phyloP scores from a whole-genome alignment of 2,329 filamentous ascomycete genomes.

The Colletotrichum gigasporum region DNA sequence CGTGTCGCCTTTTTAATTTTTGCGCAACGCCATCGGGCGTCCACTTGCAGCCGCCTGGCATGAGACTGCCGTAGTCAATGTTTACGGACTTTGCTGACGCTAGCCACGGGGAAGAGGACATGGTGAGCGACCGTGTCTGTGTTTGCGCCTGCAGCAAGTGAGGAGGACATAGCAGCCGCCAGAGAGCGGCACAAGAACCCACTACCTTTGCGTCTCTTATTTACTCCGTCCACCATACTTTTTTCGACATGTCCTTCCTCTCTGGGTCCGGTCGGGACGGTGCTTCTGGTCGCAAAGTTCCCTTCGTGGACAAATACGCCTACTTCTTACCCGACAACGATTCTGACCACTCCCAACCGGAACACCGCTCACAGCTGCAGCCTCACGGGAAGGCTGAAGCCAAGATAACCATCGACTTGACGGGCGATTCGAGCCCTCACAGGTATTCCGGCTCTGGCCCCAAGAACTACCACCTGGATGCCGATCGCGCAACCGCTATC shows the following conservation, averaged over 20 bases:
- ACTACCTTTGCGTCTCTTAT: constrained; percentile 3
- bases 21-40: background rate
- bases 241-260: constrained; percentile 23
- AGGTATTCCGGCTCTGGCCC: background rate
- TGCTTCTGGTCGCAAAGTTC: constrained; percentile 18
- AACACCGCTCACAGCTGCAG: background rate
- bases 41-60: constrained; percentile 20
- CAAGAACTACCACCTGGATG: constrained; percentile 5
- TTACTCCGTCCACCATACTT: background rate
- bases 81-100: constrained; percentile 25
- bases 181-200: background rate
- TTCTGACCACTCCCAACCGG: background rate
- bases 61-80: constrained; percentile 29
- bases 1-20: background rate
- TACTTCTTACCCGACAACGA: constrained; percentile 7
- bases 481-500: constrained; percentile 14
- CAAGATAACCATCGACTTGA: constrained; percentile 15
- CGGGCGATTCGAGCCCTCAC: constrained; percentile 17
- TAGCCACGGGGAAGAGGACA: constrained; percentile 28
- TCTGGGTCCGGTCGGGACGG: constrained; percentile 26
- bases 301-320: constrained; percentile 14
- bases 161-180: constrained; percentile 16
- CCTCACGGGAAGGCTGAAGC: background rate
- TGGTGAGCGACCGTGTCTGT: constrained; percentile 30
- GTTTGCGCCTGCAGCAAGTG: constrained; percentile 28